These are phyloP conservation scores for Remersonia thermophila DNA, from an alignment of 2,329 filamentous ascomycete genomes.

Conservation along the genomic window DNA sequence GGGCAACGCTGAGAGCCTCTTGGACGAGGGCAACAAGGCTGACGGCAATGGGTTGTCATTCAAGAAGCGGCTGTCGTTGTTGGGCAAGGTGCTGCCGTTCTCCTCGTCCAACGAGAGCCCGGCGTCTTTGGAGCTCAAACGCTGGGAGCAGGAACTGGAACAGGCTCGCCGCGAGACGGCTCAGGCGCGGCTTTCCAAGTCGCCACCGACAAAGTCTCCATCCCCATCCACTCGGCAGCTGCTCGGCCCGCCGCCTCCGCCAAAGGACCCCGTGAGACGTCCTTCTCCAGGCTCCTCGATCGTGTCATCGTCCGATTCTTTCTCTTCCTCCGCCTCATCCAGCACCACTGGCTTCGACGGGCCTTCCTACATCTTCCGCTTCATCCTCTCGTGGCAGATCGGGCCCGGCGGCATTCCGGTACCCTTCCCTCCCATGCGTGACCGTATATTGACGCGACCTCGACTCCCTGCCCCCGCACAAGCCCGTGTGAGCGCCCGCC, in stretches of 20 bases:
- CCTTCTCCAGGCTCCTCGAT: constrained; percentile 15
- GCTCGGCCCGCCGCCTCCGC: constrained; percentile 22
- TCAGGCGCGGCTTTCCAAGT: constrained; percentile 23
- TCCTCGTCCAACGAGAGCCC: constrained; percentile 16
- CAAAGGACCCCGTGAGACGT: constrained; percentile 20
- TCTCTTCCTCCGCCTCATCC: constrained; percentile 24
- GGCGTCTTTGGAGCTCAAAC: constrained; percentile 10
- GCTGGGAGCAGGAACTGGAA: constrained; percentile 36
- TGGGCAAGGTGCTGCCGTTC: constrained; percentile 50
- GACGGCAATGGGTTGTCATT: constrained; percentile 24
- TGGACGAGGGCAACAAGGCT: constrained; percentile 5
- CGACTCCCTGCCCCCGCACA: constrained; percentile 61
- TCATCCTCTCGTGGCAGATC: constrained; percentile 36
- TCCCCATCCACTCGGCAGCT: constrained; percentile 4
- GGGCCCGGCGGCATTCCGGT: constrained; percentile 11
- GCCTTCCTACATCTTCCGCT: constrained; percentile 58
- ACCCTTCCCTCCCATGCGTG: constrained; percentile 45
- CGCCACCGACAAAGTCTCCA: too few species aligned
- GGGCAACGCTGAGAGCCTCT: constrained; percentile 1
- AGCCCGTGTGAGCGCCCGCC: constrained; percentile 38
- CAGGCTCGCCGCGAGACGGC: constrained; percentile 38
- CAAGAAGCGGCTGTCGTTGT: constrained; percentile 50
- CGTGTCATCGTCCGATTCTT: constrained; percentile 32
- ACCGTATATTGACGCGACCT: constrained; percentile 54
- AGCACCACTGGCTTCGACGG: constrained; percentile 38